phyloP scores from a whole-genome alignment of 345 rosid species.

The Lepidium africanum region DNA sequence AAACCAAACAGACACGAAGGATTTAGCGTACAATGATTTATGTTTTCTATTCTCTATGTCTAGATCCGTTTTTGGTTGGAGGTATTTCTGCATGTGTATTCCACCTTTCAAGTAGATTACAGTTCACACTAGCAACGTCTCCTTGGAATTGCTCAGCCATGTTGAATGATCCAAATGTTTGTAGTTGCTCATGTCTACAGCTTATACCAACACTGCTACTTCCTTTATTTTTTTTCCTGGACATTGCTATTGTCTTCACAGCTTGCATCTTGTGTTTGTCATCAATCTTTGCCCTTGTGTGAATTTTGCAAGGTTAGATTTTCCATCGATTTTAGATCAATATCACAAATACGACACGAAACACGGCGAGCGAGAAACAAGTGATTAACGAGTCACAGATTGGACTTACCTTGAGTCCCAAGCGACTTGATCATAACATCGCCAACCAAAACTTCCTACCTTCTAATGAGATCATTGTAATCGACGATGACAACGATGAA shows the following conservation, averaged over 20 bases:
- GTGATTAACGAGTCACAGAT: background rate
- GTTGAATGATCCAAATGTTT: background rate
- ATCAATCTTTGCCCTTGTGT: background rate
- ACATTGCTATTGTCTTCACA: background rate
- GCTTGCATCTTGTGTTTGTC: background rate
- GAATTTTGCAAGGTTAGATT: background rate
- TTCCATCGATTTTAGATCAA: too few relatives aligned
- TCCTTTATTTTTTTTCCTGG: too few relatives aligned
- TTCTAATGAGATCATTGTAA: background rate
- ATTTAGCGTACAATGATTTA: background rate
- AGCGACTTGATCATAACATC: background rate
- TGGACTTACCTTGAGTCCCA: background rate
- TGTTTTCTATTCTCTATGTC: background rate
- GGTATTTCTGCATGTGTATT: background rate
- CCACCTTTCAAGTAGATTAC: background rate
- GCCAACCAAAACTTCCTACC: too few relatives aligned
- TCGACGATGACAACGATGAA: background rate
- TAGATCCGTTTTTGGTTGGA: background rate
- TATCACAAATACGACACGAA: background rate
- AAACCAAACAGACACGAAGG: background rate
- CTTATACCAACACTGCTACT: background rate
- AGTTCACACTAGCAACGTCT: background rate
- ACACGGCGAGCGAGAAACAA: slow-evolving; percentile 5
- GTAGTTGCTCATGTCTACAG: background rate
- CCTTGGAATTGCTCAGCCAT: background rate